These are phyloP conservation scores for Smittium culicis DNA, from an alignment of 371 early-diverging fungal species.

Conservation along the genomic window DNA sequence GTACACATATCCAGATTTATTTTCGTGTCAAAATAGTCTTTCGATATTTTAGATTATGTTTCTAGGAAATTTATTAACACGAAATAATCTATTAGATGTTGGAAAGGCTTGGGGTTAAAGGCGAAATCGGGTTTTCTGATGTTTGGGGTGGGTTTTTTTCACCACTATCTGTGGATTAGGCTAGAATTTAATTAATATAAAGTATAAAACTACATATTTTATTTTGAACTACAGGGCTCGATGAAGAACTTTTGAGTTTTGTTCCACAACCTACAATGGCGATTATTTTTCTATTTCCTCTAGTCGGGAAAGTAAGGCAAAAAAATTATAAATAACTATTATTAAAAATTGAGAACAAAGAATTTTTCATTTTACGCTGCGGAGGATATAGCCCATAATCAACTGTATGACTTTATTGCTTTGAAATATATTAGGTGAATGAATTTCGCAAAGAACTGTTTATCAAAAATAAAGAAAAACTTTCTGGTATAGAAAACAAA, in stretches of 20 bases:
- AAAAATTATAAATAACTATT: too few relatives aligned
- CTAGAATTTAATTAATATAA: neutral
- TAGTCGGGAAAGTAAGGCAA: slow-evolving; percentile 42
- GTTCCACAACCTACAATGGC: slow-evolving; percentile 68
- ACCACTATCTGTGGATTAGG: neutral
- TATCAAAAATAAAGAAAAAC: too few relatives aligned
- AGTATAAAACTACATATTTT: slow-evolving; percentile 36
- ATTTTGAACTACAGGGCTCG: slow-evolving; percentile 61
- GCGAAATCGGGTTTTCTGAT: slow-evolving; percentile 16
- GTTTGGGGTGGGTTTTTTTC: slow-evolving; percentile 35
- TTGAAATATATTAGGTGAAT: too few relatives aligned
- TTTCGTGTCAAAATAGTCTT: too few relatives aligned
- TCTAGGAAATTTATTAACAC: neutral
- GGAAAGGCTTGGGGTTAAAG: slow-evolving; percentile 36
- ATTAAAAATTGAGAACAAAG: too few relatives aligned
- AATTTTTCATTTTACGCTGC: slow-evolving; percentile 41
- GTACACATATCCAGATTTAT: too few relatives aligned
- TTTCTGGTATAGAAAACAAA: slow-evolving; percentile 17
- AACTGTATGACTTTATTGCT: too few relatives aligned
- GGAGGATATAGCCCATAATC: slow-evolving; percentile 36
- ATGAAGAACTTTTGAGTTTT: slow-evolving; percentile 60
- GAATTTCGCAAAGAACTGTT: too few relatives aligned
- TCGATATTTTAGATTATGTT: neutral
- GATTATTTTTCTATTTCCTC: slow-evolving; percentile 61
- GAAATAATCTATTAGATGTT: slow-evolving; percentile 41